Evolutionary conservation across 345 rosid genomes (phyloP).

Genomic region (Arabis hirsuta): DNA sequence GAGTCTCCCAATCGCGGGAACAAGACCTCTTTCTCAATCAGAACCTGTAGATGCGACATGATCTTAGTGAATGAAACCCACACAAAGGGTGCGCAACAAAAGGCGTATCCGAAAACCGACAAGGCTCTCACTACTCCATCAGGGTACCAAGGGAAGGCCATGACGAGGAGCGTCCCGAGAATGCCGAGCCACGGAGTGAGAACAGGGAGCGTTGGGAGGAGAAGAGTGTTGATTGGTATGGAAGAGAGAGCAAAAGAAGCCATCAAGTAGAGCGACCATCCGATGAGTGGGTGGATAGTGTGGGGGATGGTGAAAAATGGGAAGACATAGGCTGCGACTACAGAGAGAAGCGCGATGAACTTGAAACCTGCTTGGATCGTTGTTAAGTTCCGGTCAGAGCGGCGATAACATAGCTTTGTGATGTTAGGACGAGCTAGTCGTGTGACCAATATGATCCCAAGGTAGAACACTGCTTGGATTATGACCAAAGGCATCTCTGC

Average conservation of each 20-base stretch:
- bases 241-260: conserved; percentile 75
- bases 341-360: conserved; percentile 69
- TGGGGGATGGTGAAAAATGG: conserved; percentile 89
- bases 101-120: conserved; percentile 71
- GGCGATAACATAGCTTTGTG: conserved; percentile 80
- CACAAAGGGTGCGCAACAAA: conserved; percentile 71
- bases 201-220: conserved; percentile 70
- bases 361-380: conserved; percentile 62
- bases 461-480: conserved; percentile 62
- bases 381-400: conserved; percentile 64
- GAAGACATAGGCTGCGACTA: conserved; percentile 71
- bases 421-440: conserved; percentile 79
- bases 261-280: conserved; percentile 82
- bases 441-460: conserved; percentile 68
- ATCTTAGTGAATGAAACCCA: conserved; percentile 67
- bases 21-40: conserved; percentile 79
- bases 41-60: conserved; percentile 61
- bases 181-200: conserved; percentile 70
- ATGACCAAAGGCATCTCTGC: conserved; percentile 78
- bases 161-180: conserved; percentile 71
- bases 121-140: conserved; percentile 79
- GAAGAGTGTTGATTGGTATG: conserved; percentile 62
- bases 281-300: conserved; percentile 79
- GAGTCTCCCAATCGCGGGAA: conserved; percentile 73
- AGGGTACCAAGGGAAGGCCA: conserved; percentile 84